Base-by-base conservation (phyloP, 352 stramenopile genomes). In the Phytophthora idaei region DNA sequence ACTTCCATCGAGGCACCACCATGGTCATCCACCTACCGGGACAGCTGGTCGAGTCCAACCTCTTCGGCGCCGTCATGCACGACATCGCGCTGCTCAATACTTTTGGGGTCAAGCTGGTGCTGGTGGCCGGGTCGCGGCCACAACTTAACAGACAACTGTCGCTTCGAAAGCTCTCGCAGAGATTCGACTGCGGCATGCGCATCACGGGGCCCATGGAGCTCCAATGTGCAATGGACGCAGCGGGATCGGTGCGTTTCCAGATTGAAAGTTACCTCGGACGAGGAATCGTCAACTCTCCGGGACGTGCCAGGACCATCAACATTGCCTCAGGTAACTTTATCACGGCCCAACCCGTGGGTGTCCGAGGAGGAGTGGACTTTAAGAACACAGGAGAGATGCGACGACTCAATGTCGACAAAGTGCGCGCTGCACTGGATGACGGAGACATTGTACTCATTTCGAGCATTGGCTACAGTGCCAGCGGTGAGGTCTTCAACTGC, bases 281-380 rank as follows among this genome's bases (percentile, higher is more conserved):
- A 31, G 90, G 90, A 2, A 93, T 97, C 54, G 81, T 92, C 44
- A 97, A 97, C 71, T 83, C 80, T 9, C 86, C 87, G 0, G 87
- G 88, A 42, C 77, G 83, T 21, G 73, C 78, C 1, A 65, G 81
- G 5, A 76, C 81, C 6, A 93, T 97, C 64, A 98, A 98, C 71
- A 95, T 99, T 44, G 87, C 97, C 4, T 97, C 91, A 3, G 97
- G 97, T 10, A 99, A 99, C 71, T 99, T 98, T 76, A 98, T 98
- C 77, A 97, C 93, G 9, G 96, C 97, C 4, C 90, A 96, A 73
- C 89, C 84, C 6, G 84, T 97, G 2, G 92, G 92, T 12, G 90
- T 98, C 1, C 83, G 87, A 17, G 87, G 84, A 29, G 90, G 90
- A 14, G 86, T 97, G 15, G 90, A 97, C 73, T 97, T 93, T 51